Evolutionary conservation across 495 filamentous ascomycete species (phyloP).

Genomic region (Daldinia concentrica): DNA sequence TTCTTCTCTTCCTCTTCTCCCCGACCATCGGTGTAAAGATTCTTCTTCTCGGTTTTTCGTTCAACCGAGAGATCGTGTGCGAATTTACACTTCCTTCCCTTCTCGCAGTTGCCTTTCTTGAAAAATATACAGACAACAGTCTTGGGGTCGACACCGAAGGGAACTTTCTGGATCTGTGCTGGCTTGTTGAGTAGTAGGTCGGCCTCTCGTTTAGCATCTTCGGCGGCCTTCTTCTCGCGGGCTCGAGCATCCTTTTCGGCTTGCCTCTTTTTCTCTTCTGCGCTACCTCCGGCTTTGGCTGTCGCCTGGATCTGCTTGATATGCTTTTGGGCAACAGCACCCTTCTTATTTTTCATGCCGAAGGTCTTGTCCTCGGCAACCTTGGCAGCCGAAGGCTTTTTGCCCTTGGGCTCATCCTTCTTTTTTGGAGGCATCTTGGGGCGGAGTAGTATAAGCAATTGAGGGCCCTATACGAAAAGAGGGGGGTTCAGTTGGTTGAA

Average conservation of each 20-base stretch:
- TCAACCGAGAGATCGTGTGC: constrained; percentile 89
- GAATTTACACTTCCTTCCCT: constrained; percentile 98
- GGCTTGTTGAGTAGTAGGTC: constrained; percentile 90
- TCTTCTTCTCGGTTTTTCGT: constrained; percentile 90
- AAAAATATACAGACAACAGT: constrained; percentile 95
- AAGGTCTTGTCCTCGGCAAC: constrained; percentile 94
- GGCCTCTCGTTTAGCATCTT: constrained; percentile 80
- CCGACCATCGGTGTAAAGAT: constrained; percentile 87
- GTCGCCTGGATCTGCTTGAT: constrained; percentile 83
- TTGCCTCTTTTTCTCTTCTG: constrained; percentile 87
- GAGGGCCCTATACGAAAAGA: neutral
- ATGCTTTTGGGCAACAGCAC: constrained; percentile 83
- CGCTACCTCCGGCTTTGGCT: constrained; percentile 72
- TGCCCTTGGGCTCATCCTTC: constrained; percentile 64
- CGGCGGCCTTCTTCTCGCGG: constrained; percentile 82
- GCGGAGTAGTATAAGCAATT: constrained; percentile 14
- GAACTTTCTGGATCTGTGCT: constrained; percentile 93
- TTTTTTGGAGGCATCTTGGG: constrained; percentile 94
- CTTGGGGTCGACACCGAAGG: constrained; percentile 98
- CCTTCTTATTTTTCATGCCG: constrained; percentile 99
- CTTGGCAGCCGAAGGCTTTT: constrained; percentile 75
- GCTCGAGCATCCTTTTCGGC: constrained; percentile 88
- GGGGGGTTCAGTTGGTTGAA: neutral
- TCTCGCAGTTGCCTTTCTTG: constrained; percentile 97
- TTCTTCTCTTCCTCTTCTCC: constrained; percentile 79